These are phyloP conservation scores for Termitomyces sp. DNA, from an alignment of 768 basidiomycete species.

Conservation along the genomic window DNA sequence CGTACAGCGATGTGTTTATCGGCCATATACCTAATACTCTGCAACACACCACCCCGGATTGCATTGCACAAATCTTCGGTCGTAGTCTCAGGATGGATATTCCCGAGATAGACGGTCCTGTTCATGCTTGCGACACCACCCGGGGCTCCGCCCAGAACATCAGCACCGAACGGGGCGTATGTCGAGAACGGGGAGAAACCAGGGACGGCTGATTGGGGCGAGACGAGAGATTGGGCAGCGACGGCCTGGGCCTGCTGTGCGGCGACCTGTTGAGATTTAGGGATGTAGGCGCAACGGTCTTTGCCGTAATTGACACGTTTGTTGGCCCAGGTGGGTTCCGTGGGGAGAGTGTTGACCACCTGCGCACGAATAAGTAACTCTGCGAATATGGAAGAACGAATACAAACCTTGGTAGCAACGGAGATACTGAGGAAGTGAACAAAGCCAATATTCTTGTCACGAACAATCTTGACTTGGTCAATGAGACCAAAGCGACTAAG, in stretches of 20 bases:
- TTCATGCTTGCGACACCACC: slow-evolving; percentile 57
- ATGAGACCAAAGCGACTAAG: slow-evolving; percentile 90
- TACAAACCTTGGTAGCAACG: slow-evolving; percentile 84
- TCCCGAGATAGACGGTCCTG: slow-evolving; percentile 91
- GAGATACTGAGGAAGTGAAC: slow-evolving; percentile 97
- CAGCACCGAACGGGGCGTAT: slow-evolving; percentile 48
- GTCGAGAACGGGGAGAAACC: slow-evolving; percentile 43
- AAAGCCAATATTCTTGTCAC: slow-evolving; percentile 99
- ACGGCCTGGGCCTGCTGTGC: slow-evolving; percentile 84
- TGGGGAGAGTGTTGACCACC: slow-evolving; percentile 92
- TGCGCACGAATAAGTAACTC: slow-evolving; percentile 17
- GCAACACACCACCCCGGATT: slow-evolving; percentile 92
- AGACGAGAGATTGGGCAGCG: slow-evolving; percentile 67
- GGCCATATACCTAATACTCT: slow-evolving; percentile 92
- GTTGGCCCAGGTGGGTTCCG: slow-evolving; percentile 89
- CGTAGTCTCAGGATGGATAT: slow-evolving; percentile 94
- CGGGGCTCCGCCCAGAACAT: slow-evolving; percentile 29
- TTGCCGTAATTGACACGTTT: slow-evolving; percentile 98
- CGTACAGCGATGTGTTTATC: slow-evolving; percentile 96
- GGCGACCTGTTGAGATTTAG: slow-evolving; percentile 89
- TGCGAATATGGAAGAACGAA: neutral
- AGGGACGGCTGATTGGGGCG: slow-evolving; percentile 39
- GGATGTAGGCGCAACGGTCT: slow-evolving; percentile 96
- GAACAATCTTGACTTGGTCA: slow-evolving; percentile 98
- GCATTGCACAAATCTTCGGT: slow-evolving; percentile 95